phyloP scores from a whole-genome alignment of 2,329 filamentous ascomycete genomes.

The Verticillium longisporum region DNA sequence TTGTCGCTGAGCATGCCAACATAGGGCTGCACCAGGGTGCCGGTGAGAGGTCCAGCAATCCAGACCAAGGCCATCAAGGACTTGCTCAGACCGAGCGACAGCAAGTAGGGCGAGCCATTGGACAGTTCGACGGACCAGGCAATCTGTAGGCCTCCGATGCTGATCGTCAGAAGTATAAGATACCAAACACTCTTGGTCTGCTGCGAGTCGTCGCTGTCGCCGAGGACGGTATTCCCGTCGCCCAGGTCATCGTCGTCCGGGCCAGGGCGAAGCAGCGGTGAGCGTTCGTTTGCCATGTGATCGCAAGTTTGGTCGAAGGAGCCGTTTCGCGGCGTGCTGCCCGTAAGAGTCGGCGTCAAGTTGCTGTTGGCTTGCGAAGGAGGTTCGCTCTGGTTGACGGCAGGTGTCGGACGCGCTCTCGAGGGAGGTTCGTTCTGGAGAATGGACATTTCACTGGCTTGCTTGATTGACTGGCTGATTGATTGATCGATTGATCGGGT shows the following conservation, averaged over 20 bases:
- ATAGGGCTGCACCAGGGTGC: slow-evolving; percentile 74
- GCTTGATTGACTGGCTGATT: too few relatives aligned
- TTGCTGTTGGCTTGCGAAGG: slow-evolving; percentile 1
- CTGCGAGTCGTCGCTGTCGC: slow-evolving; percentile 27
- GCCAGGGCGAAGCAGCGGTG: slow-evolving; percentile 6
- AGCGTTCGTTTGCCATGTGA: slow-evolving; percentile 4
- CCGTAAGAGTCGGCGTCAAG: slow-evolving; percentile 2
- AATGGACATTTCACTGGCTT: slow-evolving; percentile 3
- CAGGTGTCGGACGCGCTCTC: slow-evolving; percentile 8
- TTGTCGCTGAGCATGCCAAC: slow-evolving; percentile 77
- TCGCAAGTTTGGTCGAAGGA: slow-evolving; percentile 1
- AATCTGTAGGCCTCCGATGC: slow-evolving; percentile 84
- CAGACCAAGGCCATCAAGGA: slow-evolving; percentile 77
- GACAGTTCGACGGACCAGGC: slow-evolving; percentile 95
- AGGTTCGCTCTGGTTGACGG: slow-evolving; percentile 5
- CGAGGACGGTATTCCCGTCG: slow-evolving; percentile 4
- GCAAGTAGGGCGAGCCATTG: slow-evolving; percentile 79
- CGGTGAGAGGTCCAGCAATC: slow-evolving; percentile 76
- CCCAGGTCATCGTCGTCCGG: slow-evolving; percentile 6
- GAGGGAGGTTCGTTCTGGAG: slow-evolving; percentile 5
- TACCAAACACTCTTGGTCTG: slow-evolving; percentile 79
- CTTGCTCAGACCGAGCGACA: slow-evolving; percentile 77
- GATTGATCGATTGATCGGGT: too few relatives aligned
- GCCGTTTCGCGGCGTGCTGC: slow-evolving; percentile 2
- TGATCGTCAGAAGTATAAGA: slow-evolving; percentile 76